These are phyloP conservation scores for Amphichorda felina DNA, from an alignment of 2,329 filamentous ascomycete genomes.

Conservation along the genomic window DNA sequence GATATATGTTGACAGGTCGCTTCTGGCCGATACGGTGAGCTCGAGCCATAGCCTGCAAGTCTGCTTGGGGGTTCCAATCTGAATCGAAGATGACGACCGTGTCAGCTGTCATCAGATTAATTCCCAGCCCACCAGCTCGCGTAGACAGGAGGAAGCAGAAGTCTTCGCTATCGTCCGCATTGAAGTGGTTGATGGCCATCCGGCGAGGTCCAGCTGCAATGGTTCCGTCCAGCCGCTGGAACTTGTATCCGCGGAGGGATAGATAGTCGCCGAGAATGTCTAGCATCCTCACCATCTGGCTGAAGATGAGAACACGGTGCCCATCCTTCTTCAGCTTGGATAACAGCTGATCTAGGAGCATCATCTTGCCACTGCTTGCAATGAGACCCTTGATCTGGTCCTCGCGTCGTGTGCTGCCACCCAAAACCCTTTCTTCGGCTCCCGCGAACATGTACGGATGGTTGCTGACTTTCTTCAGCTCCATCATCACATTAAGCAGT, in stretches of 20 bases:
- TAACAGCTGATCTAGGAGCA: conserved; percentile 91
- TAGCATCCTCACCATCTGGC: conserved; percentile 98
- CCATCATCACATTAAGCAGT: conserved; percentile 97
- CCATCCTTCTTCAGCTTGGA: conserved; percentile 87
- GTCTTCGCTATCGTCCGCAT: conserved; percentile 88
- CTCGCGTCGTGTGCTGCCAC: conserved; percentile 69
- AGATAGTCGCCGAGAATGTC: conserved; percentile 94
- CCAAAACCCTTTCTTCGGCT: conserved; percentile 80
- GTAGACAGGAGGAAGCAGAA: conserved; percentile 96
- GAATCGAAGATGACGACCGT: conserved; percentile 97
- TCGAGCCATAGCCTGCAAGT: conserved; percentile 95
- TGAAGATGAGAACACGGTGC: conserved; percentile 95
- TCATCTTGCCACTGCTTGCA: conserved; percentile 98
- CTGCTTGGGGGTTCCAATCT: conserved; percentile 97
- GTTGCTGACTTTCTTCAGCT: conserved; percentile 97
- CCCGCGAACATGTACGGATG: conserved; percentile 97
- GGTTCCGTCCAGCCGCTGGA: conserved; percentile 89
- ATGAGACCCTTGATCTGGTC: conserved; percentile 89
- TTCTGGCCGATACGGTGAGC: conserved; percentile 97
- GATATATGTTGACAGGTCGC: conserved; percentile 89
- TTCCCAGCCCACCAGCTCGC: conserved; percentile 90
- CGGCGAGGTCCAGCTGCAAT: conserved; percentile 80
- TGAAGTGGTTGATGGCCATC: conserved; percentile 96
- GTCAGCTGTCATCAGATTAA: conserved; percentile 97
- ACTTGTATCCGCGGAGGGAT: conserved; percentile 84